Conservation (phyloP, 202 grass and related monocot species). For the Eragrostis tef region DNA sequence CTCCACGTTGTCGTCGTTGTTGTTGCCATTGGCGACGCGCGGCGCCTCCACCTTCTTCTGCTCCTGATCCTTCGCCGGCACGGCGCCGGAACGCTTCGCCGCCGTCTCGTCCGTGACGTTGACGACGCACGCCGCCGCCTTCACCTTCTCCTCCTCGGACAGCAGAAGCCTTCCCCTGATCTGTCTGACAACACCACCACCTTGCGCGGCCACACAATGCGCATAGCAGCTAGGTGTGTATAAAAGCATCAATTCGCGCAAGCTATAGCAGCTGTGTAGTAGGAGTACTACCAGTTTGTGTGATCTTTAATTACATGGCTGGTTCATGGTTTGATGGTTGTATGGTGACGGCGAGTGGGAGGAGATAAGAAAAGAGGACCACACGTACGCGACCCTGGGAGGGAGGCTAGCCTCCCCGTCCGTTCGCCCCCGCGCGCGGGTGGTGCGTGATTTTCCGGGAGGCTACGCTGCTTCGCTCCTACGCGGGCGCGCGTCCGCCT, state of each 20-base stretch:
- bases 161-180: constrained; percentile 17
- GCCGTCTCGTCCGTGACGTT: constrained; percentile 40
- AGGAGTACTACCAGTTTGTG: not conserved
- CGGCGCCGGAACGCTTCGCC: not conserved
- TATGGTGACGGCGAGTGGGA: constrained; percentile 43
- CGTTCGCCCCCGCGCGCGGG: constrained; percentile 12
- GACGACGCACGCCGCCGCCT: constrained; percentile 25
- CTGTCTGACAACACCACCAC: not conserved
- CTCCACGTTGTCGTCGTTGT: no score
- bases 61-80: constrained; percentile 2
- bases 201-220: constrained; percentile 39
- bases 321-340: constrained; percentile 37
- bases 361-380: constrained; percentile 91
- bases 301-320: constrained; percentile 8
- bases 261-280: not conserved
- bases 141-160: constrained; percentile 32
- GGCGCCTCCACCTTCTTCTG: constrained; percentile 21
- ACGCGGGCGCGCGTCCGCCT: not conserved
- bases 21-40: constrained; percentile 49
- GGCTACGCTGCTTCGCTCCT: not conserved
- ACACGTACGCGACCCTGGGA: constrained; percentile 58
- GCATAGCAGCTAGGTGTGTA: not conserved
- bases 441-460: constrained; percentile 45
- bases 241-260: not conserved
- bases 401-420: not conserved